A percentile compares a stretch with the other conserved stretches of the same genome.
phyloP scores from a whole-genome alignment of 495 filamentous ascomycete genomes.

The Penicillium cinerascens region DNA sequence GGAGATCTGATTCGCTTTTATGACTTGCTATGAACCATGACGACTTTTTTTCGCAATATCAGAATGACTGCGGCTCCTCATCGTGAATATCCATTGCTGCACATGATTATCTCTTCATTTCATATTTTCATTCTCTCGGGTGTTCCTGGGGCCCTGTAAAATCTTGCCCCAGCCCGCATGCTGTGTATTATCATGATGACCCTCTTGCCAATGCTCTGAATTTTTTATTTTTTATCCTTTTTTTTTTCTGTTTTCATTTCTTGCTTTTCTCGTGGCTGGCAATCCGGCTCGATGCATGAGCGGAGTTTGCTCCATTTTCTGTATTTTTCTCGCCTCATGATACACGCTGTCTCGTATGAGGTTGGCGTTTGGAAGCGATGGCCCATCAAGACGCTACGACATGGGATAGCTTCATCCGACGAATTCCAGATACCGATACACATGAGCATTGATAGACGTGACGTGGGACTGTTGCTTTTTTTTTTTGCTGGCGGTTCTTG shows the following conservation, averaged over 20 bases:
- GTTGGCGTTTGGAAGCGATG: neutral
- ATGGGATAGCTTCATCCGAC: neutral
- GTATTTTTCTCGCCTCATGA: conserved; percentile 7
- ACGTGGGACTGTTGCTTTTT: neutral
- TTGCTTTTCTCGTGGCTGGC: neutral
- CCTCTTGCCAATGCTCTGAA: neutral
- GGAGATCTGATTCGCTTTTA: neutral
- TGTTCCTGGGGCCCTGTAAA: neutral
- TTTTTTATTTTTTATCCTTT: neutral
- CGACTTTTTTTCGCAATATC: conserved; percentile 8
- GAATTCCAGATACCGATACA: neutral
- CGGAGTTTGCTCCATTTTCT: conserved; percentile 12
- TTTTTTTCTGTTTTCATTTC: conserved; percentile 1
- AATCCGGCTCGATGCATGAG: conserved; percentile 8
- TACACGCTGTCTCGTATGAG: neutral
- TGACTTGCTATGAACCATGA: conserved; percentile 21
- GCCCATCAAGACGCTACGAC: neutral
- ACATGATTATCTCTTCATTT: conserved; percentile 4
- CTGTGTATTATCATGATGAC: conserved; percentile 11
- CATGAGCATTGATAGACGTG: neutral
- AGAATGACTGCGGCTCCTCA: neutral
- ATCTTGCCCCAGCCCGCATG: neutral
- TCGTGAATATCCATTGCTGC: conserved; percentile 2
- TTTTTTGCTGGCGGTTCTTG: neutral
- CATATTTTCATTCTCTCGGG: neutral